A percentile compares a stretch with the other conserved stretches of the same genome.
phyloP scores from a whole-genome alignment of 257 asterid genomes.

The Misopates orontium region DNA sequence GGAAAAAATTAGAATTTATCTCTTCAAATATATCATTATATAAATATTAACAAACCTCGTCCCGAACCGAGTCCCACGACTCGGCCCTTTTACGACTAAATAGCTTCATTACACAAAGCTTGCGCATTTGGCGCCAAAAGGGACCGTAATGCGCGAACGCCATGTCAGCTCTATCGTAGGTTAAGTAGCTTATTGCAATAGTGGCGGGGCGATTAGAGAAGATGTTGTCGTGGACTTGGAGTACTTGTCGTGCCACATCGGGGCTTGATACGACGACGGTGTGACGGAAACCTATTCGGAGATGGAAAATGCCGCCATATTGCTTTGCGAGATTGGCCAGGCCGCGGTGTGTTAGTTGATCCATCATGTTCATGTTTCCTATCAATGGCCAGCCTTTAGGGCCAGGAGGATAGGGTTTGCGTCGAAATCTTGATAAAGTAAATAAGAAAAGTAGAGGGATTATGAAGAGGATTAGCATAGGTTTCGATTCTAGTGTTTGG shows the following conservation, averaged over 20 bases:
- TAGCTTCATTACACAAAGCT: conserved; percentile 81
- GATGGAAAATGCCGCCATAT: conserved; percentile 82
- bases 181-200: conserved; percentile 64
- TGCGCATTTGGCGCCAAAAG: conserved; percentile 95
- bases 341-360: conserved; percentile 75
- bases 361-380: conserved; percentile 72
- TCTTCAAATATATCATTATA: too few relatives aligned
- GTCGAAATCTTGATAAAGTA: conserved; percentile 28
- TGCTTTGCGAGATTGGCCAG: conserved; percentile 57
- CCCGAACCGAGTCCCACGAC: conserved; percentile 94
- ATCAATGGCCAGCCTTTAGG: conserved; percentile 80
- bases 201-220: conserved; percentile 90
- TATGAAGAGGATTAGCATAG: conserved; percentile 27
- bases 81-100: conserved; percentile 86
- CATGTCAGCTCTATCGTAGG: conserved; percentile 91
- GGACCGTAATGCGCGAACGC: conserved; percentile 95
- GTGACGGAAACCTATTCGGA: conserved; percentile 64
- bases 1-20: too few relatives aligned
- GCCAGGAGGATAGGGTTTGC: conserved; percentile 74
- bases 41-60: too few relatives aligned
- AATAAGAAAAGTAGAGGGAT: conserved; percentile 35
- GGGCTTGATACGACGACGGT: conserved; percentile 79
- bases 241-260: conserved; percentile 70
- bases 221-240: conserved; percentile 78
- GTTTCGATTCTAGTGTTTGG: conserved; percentile 31